Base-by-base conservation (phyloP, 2,329 filamentous ascomycete genomes). In the Monilinia aucupariae region DNA sequence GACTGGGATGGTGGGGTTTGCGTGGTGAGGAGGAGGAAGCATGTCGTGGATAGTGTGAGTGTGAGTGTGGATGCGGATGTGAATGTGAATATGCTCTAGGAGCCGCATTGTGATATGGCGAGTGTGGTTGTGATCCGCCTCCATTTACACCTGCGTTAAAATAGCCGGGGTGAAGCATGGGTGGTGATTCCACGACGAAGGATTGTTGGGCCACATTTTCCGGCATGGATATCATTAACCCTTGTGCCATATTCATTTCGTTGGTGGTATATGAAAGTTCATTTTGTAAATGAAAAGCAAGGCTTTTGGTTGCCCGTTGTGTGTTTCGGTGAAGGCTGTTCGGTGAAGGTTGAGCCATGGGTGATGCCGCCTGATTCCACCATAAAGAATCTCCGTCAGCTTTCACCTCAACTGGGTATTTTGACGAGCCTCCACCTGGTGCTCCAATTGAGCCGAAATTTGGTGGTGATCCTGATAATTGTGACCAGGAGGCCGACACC, bases 141-240 rank as follows among this genome's bases (percentile, higher is more conserved):
- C 37, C 59, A 22, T 55, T 45, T 8, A 15, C 22, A 53, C 50
- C 22, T 3, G 51, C 39, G 9, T 27, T 39, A 22, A 67, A 66
- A 55, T 67, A 68, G 54, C 65, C 66, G 59, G 65, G 68, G 12
- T 52, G 68, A 4, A 63, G 61, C 48, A 64, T 65, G 22, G 66
- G 64, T 39, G 71, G 55, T 22, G 66, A 61, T 15, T 63, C 63
- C 51, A 72, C 65, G 27, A 68, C 59, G 32, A 67, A 69, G 22
- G 69, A 66, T 53, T 69, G 68, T 37, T 68, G 68, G 52, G 59
- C 25, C 45, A 52, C 59, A 27, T 25, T 60, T 25, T 62, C 62
- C 8, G 72, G 68, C 66, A 72, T 72, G 56, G 72, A 71, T 50
- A 72, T 73, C 68, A 70, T 71, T 30, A 74, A 66, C 25, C 72